phyloP scores from a whole-genome alignment of 2,329 filamentous ascomycete genomes.

The Fusarium chlamydosporum region DNA sequence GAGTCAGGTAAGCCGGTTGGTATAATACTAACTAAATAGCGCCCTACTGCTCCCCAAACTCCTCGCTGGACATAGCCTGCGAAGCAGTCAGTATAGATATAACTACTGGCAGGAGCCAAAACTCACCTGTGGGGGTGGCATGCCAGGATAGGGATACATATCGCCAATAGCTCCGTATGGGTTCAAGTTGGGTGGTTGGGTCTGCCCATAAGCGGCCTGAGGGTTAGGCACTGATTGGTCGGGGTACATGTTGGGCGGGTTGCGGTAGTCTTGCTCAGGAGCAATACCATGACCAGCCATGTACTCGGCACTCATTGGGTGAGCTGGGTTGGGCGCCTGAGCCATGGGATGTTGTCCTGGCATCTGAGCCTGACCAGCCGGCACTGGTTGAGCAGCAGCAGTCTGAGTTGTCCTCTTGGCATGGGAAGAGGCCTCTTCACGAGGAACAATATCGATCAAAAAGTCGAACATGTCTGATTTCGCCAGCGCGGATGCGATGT shows the following conservation, averaged over 20 bases:
- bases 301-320: conserved; percentile 74
- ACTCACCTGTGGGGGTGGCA: conserved; percentile 86
- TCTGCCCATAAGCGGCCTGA: conserved; percentile 80
- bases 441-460: conserved; percentile 96
- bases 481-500: conserved; percentile 93
- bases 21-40: too few species aligned
- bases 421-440: conserved; percentile 90
- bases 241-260: conserved; percentile 84
- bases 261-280: conserved; percentile 83
- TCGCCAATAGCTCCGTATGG: conserved; percentile 81
- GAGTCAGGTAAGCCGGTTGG: too few species aligned
- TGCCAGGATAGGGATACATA: conserved; percentile 87
- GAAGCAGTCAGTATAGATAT: conserved; percentile 30
- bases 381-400: conserved; percentile 59
- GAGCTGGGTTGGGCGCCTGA: conserved; percentile 70
- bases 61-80: conserved; percentile 62
- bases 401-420: conserved; percentile 79
- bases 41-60: conserved; percentile 59
- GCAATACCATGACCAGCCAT: conserved; percentile 74
- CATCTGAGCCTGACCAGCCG: conserved; percentile 66
- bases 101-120: not conserved
- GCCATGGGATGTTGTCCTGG: conserved; percentile 66
- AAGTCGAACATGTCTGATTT: conserved; percentile 99
- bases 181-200: conserved; percentile 73
- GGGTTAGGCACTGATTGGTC: conserved; percentile 82